Evolutionary conservation across 306 rosid species (phyloP).

Genomic region (Vigna trinervia): DNA sequence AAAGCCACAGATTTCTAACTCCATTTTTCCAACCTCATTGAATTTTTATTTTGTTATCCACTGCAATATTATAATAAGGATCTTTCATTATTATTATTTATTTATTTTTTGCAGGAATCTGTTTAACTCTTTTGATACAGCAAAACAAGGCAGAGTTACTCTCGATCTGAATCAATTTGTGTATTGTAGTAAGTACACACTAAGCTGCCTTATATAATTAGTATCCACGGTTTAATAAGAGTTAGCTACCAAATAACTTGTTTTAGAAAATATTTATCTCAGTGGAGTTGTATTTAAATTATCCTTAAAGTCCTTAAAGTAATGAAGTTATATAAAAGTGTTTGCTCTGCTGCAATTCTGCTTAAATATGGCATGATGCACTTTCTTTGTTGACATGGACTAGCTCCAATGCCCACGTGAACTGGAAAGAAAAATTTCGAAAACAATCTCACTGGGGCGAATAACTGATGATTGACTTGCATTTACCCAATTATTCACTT

Average conservation of each 20-base stretch:
- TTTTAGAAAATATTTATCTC: conserved; percentile 21
- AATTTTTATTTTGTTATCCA: conserved; percentile 13
- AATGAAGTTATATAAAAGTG: background rate
- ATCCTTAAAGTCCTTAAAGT: background rate
- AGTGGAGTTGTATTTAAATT: conserved; percentile 2
- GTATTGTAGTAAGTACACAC: conserved; percentile 78
- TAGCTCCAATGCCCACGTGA: background rate
- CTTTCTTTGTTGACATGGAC: background rate
- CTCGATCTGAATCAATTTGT: conserved; percentile 95
- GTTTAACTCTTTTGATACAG: conserved; percentile 85
- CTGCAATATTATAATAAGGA: conserved; percentile 35
- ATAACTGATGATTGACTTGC: background rate
- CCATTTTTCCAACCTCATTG: background rate
- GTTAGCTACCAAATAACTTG: conserved; percentile 9
- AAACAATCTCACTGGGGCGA: conserved; percentile 1
- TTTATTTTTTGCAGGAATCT: conserved; percentile 62
- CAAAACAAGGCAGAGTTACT: conserved; percentile 89
- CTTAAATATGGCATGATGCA: conserved; percentile 9
- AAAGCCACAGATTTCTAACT: conserved; percentile 10
- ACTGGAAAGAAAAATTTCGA: background rate
- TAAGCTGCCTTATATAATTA: conserved; percentile 30
- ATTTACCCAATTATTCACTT: background rate
- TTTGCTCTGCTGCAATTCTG: background rate
- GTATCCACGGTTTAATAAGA: background rate
- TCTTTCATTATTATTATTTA: conserved; percentile 30